Evolutionary conservation across 176 grass and related monocot genomes (phyloP).

Genomic region (sorghum (Sorghum bicolor)): Sorghum_bicolor_NCBIv3 NC_012879.2:8291001-8291500

Average conservation of each 20-base stretch:
- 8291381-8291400: slow-evolving; percentile 62
- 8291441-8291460: slow-evolving; percentile 74
- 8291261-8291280: background rate
- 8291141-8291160: background rate
- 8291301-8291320: background rate
- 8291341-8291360: background rate
- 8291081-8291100: slow-evolving; percentile 39
- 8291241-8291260: slow-evolving; percentile 11
- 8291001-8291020: background rate
- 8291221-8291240: background rate
- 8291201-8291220: background rate
- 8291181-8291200: background rate
- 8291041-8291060: slow-evolving; percentile 20
- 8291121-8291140: background rate
- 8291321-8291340: background rate
- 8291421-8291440: slow-evolving; percentile 58
- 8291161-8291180: background rate
- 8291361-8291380: slow-evolving; percentile 52
- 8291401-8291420: slow-evolving; percentile 61
- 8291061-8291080: slow-evolving; percentile 12
- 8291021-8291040: background rate
- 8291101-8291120: background rate
- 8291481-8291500: slow-evolving; percentile 47
- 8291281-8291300: background rate
- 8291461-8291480: slow-evolving; percentile 54